Conservation (phyloP, 164 flowering plant genomes). For the Annona squamosa region DNA sequence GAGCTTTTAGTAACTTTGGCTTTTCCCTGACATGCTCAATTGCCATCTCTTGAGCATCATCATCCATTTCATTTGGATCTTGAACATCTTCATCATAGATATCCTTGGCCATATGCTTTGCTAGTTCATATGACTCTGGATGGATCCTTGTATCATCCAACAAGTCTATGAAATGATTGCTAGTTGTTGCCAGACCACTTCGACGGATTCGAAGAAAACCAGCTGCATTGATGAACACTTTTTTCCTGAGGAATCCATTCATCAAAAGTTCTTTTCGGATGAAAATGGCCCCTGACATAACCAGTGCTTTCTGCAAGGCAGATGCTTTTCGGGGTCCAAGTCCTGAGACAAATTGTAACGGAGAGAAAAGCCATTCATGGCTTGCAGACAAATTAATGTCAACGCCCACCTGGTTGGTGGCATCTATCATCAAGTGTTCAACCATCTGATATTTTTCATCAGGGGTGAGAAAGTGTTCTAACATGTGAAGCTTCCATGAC, state of each 20-base stretch:
- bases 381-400: slow-evolving; percentile 82
- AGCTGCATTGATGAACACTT: slow-evolving; percentile 80
- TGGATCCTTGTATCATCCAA: slow-evolving; percentile 95
- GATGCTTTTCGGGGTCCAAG: slow-evolving; percentile 95
- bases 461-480: slow-evolving; percentile 66
- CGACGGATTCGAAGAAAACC: slow-evolving; percentile 89
- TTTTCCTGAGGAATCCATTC: slow-evolving; percentile 62
- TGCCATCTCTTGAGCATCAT: slow-evolving; percentile 79
- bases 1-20: slow-evolving; percentile 44
- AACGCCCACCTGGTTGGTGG: slow-evolving; percentile 87
- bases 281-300: slow-evolving; percentile 63
- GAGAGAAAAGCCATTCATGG: slow-evolving; percentile 95
- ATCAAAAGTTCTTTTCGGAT: slow-evolving; percentile 65
- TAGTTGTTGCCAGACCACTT: slow-evolving; percentile 74
- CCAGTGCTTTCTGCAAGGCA: slow-evolving; percentile 73
- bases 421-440: slow-evolving; percentile 95
- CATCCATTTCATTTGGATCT: slow-evolving; percentile 61
- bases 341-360: slow-evolving; percentile 85
- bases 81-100: slow-evolving; percentile 42
- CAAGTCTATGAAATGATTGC: slow-evolving; percentile 71
- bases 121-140: slow-evolving; percentile 89
- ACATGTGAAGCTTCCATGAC: slow-evolving; percentile 74
- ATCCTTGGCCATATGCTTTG: slow-evolving; percentile 81
- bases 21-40: slow-evolving; percentile 79
- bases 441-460: slow-evolving; percentile 91